Base-by-base conservation (phyloP, 179 eudicot genomes). In the Silene vulgaris region DNA sequence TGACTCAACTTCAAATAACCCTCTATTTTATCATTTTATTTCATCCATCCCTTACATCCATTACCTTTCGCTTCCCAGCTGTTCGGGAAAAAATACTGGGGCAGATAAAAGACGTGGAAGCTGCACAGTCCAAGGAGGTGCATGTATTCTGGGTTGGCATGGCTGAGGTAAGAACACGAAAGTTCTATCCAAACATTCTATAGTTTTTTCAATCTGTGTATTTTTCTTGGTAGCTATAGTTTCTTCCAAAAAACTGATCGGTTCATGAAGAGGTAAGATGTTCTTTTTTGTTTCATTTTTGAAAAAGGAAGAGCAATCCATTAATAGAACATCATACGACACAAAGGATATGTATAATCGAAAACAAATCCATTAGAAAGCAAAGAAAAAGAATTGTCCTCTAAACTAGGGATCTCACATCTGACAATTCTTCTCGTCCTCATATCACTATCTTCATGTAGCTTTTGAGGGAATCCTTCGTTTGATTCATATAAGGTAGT, bases 61-160 rank as follows among this genome's bases (percentile, higher is more conserved):
- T 28, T 14, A 63, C 79, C 67, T 20, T 20, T 26, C 57, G 2
- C 26, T 60, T 79, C 75, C 35, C 84, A 93, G 98, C 87, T 87
- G 79, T 91, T 30, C 87, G 84, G 73, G 79, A 80, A 76, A 91
- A 85, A 75, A 37, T 93, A 76, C 83, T 84, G 88, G 88, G 86
- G 56, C 97, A 89, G 74, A 85, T 83, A 73, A 91, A 86, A 84
- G 95, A 83, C 76, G 97, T 91, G n/a, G 90, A 85, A 74, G 89
- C 86, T 74, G 90, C 88, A 74, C 86, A 86, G 79, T 76, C 93
- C 19, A 86, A 82, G 86, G 87, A 93, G 84, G 93, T 91, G 65
- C 67, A 80, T 67, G 54, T 93, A 71, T 82, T 76, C 78, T 93
- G 97, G 97, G 77, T 78, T 81, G 97, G 98, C 71, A 86, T 93